phyloP scores from a whole-genome alignment of 1,139 yeast species.

The Williopsis jadinii region DNA sequence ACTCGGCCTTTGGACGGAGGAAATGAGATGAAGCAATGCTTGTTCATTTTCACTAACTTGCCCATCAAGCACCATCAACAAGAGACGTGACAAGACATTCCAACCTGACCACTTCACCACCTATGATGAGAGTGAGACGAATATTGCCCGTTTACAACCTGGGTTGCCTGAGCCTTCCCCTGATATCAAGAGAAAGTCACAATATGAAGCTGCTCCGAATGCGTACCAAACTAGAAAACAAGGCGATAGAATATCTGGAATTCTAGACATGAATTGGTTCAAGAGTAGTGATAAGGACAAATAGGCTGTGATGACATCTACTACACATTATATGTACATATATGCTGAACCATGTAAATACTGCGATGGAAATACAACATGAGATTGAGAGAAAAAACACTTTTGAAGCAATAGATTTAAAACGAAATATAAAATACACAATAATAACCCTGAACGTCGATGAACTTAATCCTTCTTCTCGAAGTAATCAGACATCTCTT shows the following conservation, averaged over 20 bases:
- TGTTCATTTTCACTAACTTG: not conserved
- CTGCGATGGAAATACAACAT: no score
- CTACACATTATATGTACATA: no score
- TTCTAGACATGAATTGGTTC: slow-evolving; percentile 17
- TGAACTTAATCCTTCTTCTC: slow-evolving; percentile 29
- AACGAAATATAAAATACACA: not conserved
- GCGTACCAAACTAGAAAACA: slow-evolving; percentile 39
- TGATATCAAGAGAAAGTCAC: slow-evolving; percentile 39
- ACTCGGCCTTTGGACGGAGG: no score
- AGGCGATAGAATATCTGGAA: slow-evolving; percentile 32
- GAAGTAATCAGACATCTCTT: slow-evolving; percentile 88
- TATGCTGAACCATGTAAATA: no score
- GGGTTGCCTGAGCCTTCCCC: slow-evolving; percentile 21
- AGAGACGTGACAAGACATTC: slow-evolving; percentile 17
- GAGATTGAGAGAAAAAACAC: no score
- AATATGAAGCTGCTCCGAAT: slow-evolving; percentile 59
- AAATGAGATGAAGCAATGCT: no score
- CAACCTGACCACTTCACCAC: slow-evolving; percentile 15
- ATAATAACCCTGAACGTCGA: not conserved
- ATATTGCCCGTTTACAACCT: slow-evolving; percentile 18
- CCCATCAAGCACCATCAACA: slow-evolving; percentile 13
- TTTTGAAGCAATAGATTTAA: no score
- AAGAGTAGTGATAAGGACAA: slow-evolving; percentile 6
- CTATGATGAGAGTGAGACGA: slow-evolving; percentile 1
- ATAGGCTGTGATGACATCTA: no score